Percentiles rank a stretch among this genome's conserved stretches.
phyloP scores from a whole-genome alignment of 176 grass and related monocot species.

The Hsuehochloa calcarea region DNA sequence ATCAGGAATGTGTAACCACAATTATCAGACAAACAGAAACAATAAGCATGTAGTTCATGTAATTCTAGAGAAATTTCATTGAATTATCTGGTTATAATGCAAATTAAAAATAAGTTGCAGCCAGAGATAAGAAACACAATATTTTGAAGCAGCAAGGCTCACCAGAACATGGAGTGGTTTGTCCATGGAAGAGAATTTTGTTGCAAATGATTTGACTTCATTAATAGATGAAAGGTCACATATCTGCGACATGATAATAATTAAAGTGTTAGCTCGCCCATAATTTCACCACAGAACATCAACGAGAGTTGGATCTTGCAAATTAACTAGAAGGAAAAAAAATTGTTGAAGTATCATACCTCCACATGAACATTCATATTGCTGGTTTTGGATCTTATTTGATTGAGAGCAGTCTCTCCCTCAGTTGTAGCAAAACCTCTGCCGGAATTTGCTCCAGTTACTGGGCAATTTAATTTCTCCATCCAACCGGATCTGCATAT shows the following conservation, averaged over 20 bases:
- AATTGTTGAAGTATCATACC: constrained; percentile 34
- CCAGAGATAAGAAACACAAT: background rate
- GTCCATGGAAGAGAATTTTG: constrained; percentile 66
- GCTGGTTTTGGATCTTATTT: constrained; percentile 77
- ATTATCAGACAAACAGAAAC: background rate
- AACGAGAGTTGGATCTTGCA: background rate
- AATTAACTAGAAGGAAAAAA: background rate
- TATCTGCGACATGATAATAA: constrained; percentile 42
- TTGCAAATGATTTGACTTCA: constrained; percentile 71
- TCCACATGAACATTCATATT: constrained; percentile 81
- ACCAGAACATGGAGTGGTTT: constrained; percentile 84
- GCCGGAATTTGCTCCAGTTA: constrained; percentile 94
- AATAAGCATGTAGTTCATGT: background rate
- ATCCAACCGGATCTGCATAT: constrained; percentile 75
- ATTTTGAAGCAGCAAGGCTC: constrained; percentile 22
- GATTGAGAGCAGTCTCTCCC: constrained; percentile 68
- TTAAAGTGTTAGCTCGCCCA: background rate
- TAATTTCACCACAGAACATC: background rate
- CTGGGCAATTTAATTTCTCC: constrained; percentile 82
- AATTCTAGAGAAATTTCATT: constrained; percentile 4
- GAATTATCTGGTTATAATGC: background rate
- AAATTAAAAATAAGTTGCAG: background rate
- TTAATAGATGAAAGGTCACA: constrained; percentile 85
- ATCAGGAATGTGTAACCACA: background rate
- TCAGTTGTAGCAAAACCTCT: constrained; percentile 78